Evolutionary conservation across 2,329 filamentous ascomycete genomes (phyloP), one percentile per base, ranked within the genome.

Genomic region (Daldinia sp.): DNA sequence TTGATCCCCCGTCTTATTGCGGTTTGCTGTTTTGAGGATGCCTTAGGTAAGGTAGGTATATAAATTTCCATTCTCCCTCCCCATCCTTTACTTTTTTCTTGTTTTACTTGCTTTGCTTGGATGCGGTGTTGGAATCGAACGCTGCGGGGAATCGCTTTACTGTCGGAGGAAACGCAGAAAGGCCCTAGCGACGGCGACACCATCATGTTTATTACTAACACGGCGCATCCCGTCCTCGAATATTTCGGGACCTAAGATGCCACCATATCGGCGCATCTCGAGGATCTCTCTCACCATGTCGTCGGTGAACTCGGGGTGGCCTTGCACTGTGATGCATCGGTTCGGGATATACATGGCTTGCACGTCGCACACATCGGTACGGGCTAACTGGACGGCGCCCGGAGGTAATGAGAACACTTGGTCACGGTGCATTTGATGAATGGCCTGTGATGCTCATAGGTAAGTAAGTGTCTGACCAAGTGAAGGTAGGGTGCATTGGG

Each of bases 341-440:
- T 85, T 83, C 7, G 89, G 87, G 20, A 85, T 80, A 77, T 96
- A 92, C 87, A 97, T 93, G 68, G 90, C 92, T 79, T 97, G 93
- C n/a, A 93, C 89, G 9, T 85, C 81, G 81, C 93, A 97, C 51
- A 84, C 81, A 3, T 86, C 84, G 1, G 91, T 92, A 44, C 84
- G 86, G 1, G 89, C 93, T 1, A 97, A 84, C 1, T 83, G 80
- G 63, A 90, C 84, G 1, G 90, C 86, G 60, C 85, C 87, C 5
- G 83, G 75, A 0, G 93, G 93, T 61, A 89, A 88, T 23, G 84
- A 80, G 73, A 85, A 86, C 4, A 95, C 91, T 41, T 91, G 87
- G 77, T 98, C 93, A 71, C 89, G 88, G 80, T 97, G 93, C 92
- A 97, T 95, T 79, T 97, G 93, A 78, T 94, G 91, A 68, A 97